Evolutionary conservation across 257 asterid genomes (phyloP).

Genomic region (Fraxinus excelsior): DNA sequence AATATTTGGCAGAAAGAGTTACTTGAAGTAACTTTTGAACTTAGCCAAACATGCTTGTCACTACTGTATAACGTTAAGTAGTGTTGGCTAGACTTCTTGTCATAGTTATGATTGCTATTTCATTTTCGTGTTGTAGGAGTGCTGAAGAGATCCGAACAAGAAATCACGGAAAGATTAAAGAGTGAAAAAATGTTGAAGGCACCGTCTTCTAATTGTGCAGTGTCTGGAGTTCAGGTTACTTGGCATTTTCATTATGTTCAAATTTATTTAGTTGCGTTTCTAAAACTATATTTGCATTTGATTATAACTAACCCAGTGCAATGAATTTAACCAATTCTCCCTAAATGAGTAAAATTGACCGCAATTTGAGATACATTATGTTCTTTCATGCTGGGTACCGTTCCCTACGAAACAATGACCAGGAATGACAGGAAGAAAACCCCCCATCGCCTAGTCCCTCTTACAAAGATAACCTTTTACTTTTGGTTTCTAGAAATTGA

Average conservation of each 20-base stretch:
- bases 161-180: constrained; percentile 51
- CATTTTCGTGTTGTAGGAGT: constrained; percentile 57
- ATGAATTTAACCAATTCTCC: neutral
- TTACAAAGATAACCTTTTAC: neutral
- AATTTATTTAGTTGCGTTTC: neutral
- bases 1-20: neutral
- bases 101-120: constrained; percentile 20
- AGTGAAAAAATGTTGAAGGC: constrained; percentile 50
- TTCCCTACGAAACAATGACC: neutral
- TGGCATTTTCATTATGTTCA: constrained; percentile 5
- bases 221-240: constrained; percentile 4
- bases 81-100: constrained; percentile 16
- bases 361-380: neutral
- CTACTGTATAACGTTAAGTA: neutral
- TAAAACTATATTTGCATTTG: neutral
- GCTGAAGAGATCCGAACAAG: constrained; percentile 69
- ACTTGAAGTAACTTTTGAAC: neutral
- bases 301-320: neutral
- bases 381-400: neutral
- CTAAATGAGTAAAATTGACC: neutral
- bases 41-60: neutral
- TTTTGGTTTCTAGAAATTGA: neutral
- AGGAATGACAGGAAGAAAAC: neutral
- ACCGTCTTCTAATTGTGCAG: constrained; percentile 25
- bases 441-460: neutral